These are phyloP conservation scores for Condylostoma magnum DNA, from an alignment of 169 alveolate genomes.

Conservation along the genomic window DNA sequence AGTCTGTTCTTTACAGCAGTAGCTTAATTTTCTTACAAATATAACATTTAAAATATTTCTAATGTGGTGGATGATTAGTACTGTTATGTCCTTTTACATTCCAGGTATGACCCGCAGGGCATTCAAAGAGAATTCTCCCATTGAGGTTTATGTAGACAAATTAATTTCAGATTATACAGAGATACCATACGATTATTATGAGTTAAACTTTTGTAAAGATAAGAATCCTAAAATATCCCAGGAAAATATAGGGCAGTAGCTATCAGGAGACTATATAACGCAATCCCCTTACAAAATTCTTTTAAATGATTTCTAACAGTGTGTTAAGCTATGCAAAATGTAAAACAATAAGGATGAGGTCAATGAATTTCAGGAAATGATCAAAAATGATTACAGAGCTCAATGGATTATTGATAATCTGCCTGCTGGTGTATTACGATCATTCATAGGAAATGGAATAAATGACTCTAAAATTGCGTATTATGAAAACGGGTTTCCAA, in stretches of 20 bases:
- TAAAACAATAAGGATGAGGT: neutral
- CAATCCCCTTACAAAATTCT: neutral
- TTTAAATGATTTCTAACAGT: neutral
- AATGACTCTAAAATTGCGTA: neutral
- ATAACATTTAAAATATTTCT: no score
- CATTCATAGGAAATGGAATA: neutral
- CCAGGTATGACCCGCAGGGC: conserved; percentile 24
- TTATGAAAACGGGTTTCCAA: conserved; percentile 27
- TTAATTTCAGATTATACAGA: conserved; percentile 16
- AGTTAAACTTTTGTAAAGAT: conserved; percentile 20
- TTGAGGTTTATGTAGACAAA: conserved; percentile 17
- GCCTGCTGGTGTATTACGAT: conserved; percentile 8
- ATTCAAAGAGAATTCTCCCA: neutral
- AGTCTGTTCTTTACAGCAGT: no score
- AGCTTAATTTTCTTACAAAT: no score
- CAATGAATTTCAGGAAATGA: conserved; percentile 11
- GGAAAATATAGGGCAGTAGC: conserved; percentile 18
- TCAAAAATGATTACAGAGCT: conserved; percentile 23
- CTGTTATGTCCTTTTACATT: no score
- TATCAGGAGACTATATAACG: conserved; percentile 20
- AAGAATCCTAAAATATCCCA: neutral
- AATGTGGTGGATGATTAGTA: no score
- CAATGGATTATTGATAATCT: conserved; percentile 26
- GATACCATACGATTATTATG: conserved; percentile 26
- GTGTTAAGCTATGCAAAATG: neutral